A percentile compares a stretch with the other conserved stretches of the same genome.
These are phyloP conservation scores for Rubia tinctorum DNA, from an alignment of 305 asterid genomes.

Conservation along the genomic window DNA sequence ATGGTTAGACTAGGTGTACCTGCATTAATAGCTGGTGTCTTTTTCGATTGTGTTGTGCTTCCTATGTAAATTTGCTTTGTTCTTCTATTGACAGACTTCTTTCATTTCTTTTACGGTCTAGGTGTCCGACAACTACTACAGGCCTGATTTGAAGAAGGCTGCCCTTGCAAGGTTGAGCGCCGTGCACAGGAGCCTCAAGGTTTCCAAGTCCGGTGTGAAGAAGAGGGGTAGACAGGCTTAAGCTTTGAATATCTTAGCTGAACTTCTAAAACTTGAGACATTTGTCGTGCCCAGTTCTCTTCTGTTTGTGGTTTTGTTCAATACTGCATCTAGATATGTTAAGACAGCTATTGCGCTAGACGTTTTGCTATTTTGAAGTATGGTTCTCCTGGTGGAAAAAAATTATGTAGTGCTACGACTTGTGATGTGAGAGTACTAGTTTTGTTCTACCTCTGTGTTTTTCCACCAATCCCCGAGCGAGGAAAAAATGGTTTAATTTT, in stretches of 20 bases:
- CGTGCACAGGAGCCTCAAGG: constrained; percentile 80
- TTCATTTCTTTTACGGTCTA: constrained; percentile 13
- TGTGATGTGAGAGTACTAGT: too few relatives aligned
- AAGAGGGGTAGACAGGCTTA: constrained; percentile 77
- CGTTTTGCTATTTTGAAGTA: background rate
- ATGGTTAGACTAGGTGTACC: too few relatives aligned
- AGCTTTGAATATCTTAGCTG: background rate
- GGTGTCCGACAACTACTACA: constrained; percentile 70
- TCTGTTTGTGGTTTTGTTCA: background rate
- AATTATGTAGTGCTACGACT: background rate
- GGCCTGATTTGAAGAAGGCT: constrained; percentile 87
- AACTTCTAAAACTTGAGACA: background rate
- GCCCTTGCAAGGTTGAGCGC: constrained; percentile 79
- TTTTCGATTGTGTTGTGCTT: too few relatives aligned
- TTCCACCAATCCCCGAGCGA: too few relatives aligned
- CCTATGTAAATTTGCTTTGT: too few relatives aligned
- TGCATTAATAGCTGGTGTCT: too few relatives aligned
- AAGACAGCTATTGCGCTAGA: background rate
- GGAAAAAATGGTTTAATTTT: too few relatives aligned
- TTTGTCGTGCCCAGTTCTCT: constrained; percentile 1
- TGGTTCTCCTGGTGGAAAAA: background rate
- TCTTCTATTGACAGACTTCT: background rate
- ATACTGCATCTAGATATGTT: background rate
- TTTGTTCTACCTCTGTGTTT: too few relatives aligned
- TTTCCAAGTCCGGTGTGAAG: constrained; percentile 74